Evolutionary conservation across 2,329 filamentous ascomycete species (phyloP), one percentile per base, ranked within the genome.

Genomic region (Ophiocordyceps australis): DNA sequence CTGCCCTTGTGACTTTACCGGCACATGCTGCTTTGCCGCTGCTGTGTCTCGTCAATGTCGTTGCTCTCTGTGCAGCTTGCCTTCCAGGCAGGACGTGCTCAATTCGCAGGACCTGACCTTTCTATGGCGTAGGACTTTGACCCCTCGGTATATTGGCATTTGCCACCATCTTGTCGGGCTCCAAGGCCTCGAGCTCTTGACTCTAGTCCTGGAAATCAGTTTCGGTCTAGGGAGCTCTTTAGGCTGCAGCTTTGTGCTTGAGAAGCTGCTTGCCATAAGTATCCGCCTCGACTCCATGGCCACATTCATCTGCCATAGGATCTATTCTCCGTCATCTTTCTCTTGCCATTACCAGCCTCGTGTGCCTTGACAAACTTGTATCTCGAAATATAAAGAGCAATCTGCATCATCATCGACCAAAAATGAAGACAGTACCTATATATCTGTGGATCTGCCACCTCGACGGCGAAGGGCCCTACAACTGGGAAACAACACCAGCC

Each of bases 381-480:
- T 19, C 17, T 7, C 10, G 7, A 10, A 7, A 19, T 19, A 7
- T 10, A 7, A 7, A 19, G 17, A 19, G 7, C 17, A 10, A 19
- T 7, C 7, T 19, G 7, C 17, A 19, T 10, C 7, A 7, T 10
- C 9, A 18, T 14, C 14, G 12, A 19, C n/a, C 10, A 20, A 7
- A 11, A 14, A 29, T 26, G 24, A 25, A 19, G 28, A 17, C 20
- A 9, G 13, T 10, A 17, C n/a, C 14, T 15, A 8, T 19, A 8
- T 29, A 33, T 29, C 27, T 28, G 23, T 33, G 31, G 31, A 25
- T 10, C 10, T 33, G 31, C 25, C 31, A 33, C 14, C 20, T 17
- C 9, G 30, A 29, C 17, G 31, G 29, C 10, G 31, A 24, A 18
- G 31, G 31, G 10, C 22, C 23, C 4, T 31, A 29, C 16, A 13